These are phyloP conservation scores for Wilhelminamyces savonicus DNA, from an alignment of 805 yeast genomes.

Conservation along the genomic window DNA sequence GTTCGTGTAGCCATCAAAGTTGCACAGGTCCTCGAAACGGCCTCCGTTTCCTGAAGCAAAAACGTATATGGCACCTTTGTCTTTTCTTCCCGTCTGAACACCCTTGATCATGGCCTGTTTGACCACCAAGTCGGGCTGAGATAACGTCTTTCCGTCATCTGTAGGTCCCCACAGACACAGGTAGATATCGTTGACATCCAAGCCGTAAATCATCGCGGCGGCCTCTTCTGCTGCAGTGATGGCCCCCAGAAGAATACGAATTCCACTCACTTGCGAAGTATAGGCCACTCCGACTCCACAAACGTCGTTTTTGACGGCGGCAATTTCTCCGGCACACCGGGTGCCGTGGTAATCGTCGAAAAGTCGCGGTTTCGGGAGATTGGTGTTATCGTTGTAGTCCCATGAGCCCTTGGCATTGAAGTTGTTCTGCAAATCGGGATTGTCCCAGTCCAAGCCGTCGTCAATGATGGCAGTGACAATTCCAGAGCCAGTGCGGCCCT, in stretches of 20 bases:
- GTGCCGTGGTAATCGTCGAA: conserved; percentile 91
- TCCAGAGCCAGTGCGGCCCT: conserved; percentile 75
- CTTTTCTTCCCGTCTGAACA: conserved; percentile 69
- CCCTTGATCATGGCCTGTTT: conserved; percentile 82
- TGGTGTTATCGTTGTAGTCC: conserved; percentile 79
- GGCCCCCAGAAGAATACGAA: conserved; percentile 77
- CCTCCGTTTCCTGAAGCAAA: conserved; percentile 98
- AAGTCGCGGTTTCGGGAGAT: conserved; percentile 74
- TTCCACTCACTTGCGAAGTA: conserved; percentile 79
- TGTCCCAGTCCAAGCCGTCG: conserved; percentile 86
- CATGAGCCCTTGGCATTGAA: conserved; percentile 80
- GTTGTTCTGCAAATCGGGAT: conserved; percentile 63
- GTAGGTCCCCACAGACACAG: conserved; percentile 99
- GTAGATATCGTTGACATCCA: conserved; percentile 84
- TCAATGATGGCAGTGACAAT: conserved; percentile 85
- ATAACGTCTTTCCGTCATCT: conserved; percentile 84
- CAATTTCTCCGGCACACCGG: conserved; percentile 96
- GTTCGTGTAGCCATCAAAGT: conserved; percentile 95
- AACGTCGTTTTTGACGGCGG: conserved; percentile 75
- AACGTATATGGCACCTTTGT: conserved; percentile 83
- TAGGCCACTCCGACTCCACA: conserved; percentile 99
- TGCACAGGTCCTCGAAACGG: conserved; percentile 76
- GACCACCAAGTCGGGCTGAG: conserved; percentile 76
- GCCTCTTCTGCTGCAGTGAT: conserved; percentile 89
- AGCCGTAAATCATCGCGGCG: conserved; percentile 70